Evolutionary conservation across 306 rosid species (phyloP).

Genomic region (Sechiopsis laciniata): DNA sequence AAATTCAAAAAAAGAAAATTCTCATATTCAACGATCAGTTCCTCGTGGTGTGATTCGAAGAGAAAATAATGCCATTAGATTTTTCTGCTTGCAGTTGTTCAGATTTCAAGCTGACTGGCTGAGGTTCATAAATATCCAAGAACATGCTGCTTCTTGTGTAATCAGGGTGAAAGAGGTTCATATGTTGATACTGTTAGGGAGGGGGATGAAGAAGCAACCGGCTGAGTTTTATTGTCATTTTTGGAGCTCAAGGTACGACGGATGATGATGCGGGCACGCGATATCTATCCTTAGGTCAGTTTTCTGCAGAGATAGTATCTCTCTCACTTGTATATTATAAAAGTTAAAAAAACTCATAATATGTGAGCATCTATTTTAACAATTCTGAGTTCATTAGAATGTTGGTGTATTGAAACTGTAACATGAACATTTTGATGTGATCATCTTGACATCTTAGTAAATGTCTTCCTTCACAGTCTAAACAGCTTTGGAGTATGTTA

Average conservation of each 20-base stretch:
- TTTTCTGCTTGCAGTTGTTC: slow-evolving; percentile 18
- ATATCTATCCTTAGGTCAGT: slow-evolving; percentile 18
- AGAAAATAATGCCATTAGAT: slow-evolving; percentile 9
- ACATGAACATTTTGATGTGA: slow-evolving; percentile 18
- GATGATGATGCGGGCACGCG: not conserved
- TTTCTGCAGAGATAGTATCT: slow-evolving; percentile 17
- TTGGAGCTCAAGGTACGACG: not conserved
- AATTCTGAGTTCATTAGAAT: slow-evolving; percentile 15
- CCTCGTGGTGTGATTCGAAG: not conserved
- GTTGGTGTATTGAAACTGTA: slow-evolving; percentile 11
- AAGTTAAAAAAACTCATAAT: not conserved
- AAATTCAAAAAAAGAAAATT: too few relatives aligned
- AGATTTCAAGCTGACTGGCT: not conserved
- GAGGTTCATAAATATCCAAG: slow-evolving; percentile 13
- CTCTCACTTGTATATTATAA: slow-evolving; percentile 13
- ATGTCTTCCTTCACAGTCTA: slow-evolving; percentile 7
- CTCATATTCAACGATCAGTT: not conserved
- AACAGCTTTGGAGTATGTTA: not conserved
- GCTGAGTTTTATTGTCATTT: not conserved
- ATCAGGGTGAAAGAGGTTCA: not conserved
- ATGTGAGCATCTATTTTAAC: slow-evolving; percentile 18
- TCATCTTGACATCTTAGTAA: slow-evolving; percentile 14
- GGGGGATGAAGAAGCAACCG: not conserved
- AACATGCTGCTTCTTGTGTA: slow-evolving; percentile 5
- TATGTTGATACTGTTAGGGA: not conserved